Base-by-base conservation (phyloP, 1,139 yeast genomes). In the Kluyveromyces sp. region DNA sequence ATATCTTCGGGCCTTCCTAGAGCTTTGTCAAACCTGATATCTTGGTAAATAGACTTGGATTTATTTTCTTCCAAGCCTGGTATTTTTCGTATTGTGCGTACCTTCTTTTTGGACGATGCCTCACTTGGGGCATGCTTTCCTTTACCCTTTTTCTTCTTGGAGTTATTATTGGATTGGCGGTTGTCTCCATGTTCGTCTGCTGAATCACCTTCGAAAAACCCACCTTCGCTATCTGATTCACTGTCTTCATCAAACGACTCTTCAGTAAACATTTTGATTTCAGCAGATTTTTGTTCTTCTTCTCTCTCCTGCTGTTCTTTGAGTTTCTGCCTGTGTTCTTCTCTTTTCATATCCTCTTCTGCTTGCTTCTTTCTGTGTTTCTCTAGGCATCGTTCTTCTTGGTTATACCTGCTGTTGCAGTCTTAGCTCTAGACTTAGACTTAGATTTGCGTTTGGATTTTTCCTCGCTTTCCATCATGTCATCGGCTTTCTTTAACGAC, bases 11-110 rank as follows among this genome's bases (percentile, higher is more conserved):
- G 86, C 57, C 80, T 83, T 48, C 97, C 97, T 53, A 81, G 79
- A 0, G 96, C 89, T 0, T 94, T 77, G 65, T 90, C 96, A 63
- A 92, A 92, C 55, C 98, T 74, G 33, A 94, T 81, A 68, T 92
- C 98, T 45, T 79, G 74, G 60, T 84, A 79, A 35, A 81, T 63
- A 32, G 71, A 63, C 41, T 69, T 68, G 15, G 45, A 46, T 29
- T 50, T 51, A 53, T 69, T 70, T 25, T 73, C 64, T 37, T 72
- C 75, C 39, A 86, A 65, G 0, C 96, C 96, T 0, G 90, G 92
- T 25, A 88, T 81, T 33, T 80, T 79, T 54, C 96, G 72, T 37
- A 88, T 72, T 55, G 71, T 73, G 0, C 88, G 71, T 0, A 83
- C 94, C n/a, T 81, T 85, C 52, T 71, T 74, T 62, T 83, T 86